Evolutionary conservation across 140 eudicot species (phyloP).

Genomic region (Bidens hawaiensis): DNA sequence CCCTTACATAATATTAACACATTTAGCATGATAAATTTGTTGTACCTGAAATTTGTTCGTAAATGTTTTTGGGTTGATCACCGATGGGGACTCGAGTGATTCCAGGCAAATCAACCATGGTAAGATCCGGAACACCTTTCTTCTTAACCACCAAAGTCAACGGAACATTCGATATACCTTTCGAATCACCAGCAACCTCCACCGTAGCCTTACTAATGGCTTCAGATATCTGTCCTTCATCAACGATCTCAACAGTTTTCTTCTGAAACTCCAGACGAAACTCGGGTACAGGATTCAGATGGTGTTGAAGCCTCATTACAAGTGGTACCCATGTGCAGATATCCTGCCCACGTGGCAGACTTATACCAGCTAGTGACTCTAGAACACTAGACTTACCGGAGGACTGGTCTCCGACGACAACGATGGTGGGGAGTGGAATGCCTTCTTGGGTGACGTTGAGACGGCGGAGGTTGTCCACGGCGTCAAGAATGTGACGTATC

Average conservation of each 20-base stretch:
- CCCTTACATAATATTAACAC: too few relatives aligned
- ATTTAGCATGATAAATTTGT: too few relatives aligned
- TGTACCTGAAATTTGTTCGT: conserved; percentile 33
- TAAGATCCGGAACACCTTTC: conserved; percentile 41
- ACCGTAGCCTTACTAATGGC: conserved; percentile 32
- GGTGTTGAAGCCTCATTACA: conserved; percentile 39
- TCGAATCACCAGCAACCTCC: conserved; percentile 32
- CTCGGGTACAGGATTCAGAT: conserved; percentile 9
- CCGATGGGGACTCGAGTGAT: conserved; percentile 37
- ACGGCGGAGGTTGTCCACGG: conserved; percentile 32
- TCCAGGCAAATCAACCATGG: conserved; percentile 50
- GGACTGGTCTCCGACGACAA: conserved; percentile 48
- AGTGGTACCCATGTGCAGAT: conserved; percentile 40
- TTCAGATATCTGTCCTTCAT: conserved; percentile 16
- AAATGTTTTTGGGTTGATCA: conserved; percentile 34
- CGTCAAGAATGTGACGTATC: conserved; percentile 38
- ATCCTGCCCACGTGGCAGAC: conserved; percentile 33
- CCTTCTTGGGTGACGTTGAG: conserved; percentile 47
- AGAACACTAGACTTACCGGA: conserved; percentile 43
- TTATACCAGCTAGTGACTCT: conserved; percentile 44
- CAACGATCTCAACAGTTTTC: conserved; percentile 2
- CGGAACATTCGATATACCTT: conserved; percentile 28
- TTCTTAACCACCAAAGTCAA: conserved; percentile 35
- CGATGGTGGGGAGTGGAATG: conserved; percentile 41
- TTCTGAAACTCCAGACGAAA: conserved; percentile 19